These are phyloP conservation scores for Boletus vinaceobasis DNA, from an alignment of 768 basidiomycete species.

Conservation along the genomic window DNA sequence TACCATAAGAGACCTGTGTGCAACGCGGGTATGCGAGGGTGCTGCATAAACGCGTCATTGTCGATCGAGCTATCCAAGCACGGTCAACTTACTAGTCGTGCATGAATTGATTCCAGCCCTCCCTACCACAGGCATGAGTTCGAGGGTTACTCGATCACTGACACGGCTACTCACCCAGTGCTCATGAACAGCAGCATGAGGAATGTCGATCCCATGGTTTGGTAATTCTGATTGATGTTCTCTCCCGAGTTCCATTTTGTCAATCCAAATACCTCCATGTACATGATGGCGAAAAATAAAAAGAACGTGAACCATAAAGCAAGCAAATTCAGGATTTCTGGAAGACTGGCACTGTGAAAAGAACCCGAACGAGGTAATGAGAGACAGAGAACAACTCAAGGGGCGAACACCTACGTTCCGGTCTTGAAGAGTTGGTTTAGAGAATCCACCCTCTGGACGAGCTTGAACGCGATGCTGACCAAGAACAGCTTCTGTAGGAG, in stretches of 20 bases:
- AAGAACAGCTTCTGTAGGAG: slow-evolving; percentile 89
- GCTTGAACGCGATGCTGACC: slow-evolving; percentile 89
- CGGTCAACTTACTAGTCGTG: slow-evolving; percentile 71
- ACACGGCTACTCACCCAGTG: slow-evolving; percentile 62
- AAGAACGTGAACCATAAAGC: slow-evolving; percentile 88
- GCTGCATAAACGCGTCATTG: slow-evolving; percentile 37
- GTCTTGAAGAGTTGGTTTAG: slow-evolving; percentile 97
- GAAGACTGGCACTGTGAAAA: slow-evolving; percentile 68
- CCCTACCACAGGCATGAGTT: slow-evolving; percentile 43
- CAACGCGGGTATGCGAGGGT: slow-evolving; percentile 77
- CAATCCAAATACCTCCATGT: slow-evolving; percentile 86
- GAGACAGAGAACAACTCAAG: not conserved
- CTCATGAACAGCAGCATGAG: slow-evolving; percentile 93
- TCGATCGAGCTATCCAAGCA: not conserved
- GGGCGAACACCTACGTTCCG: slow-evolving; percentile 62
- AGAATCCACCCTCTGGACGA: slow-evolving; percentile 82
- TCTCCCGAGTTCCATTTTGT: slow-evolving; percentile 81
- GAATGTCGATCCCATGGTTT: slow-evolving; percentile 71
- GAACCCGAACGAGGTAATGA: not conserved
- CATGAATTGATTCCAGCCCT: slow-evolving; percentile 98
- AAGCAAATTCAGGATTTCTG: slow-evolving; percentile 80
- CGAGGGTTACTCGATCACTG: not conserved
- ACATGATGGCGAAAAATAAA: slow-evolving; percentile 86
- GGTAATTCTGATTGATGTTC: slow-evolving; percentile 71
- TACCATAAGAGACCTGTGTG: slow-evolving; percentile 47